Percentiles rank a stretch among this genome's conserved stretches.
phyloP scores from a whole-genome alignment of 78 protist genomes.

The Bigelowiella natans region DNA sequence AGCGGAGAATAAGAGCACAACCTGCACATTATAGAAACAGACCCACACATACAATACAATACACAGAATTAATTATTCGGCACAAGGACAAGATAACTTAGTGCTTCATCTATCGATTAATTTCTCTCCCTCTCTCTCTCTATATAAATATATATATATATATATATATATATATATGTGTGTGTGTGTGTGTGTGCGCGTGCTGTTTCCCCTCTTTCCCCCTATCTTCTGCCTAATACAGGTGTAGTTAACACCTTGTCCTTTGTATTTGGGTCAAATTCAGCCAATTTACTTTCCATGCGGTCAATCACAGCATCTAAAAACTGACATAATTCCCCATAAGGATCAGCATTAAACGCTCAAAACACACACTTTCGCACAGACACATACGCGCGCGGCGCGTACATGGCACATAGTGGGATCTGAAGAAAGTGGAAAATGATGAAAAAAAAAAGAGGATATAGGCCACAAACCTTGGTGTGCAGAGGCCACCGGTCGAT shows the following conservation, averaged over 20 bases:
- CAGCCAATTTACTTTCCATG: not conserved
- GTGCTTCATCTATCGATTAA: not conserved
- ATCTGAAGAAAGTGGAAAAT: no score
- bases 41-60: not conserved
- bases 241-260: not conserved
- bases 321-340: not conserved
- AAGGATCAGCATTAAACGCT: not conserved
- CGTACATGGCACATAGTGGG: no score
- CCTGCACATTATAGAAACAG: not conserved
- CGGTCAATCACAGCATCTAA: not conserved
- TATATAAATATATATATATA: not conserved
- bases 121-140: not conserved
- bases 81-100: not conserved
- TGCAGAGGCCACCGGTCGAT: constrained; percentile 4
- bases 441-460: no score
- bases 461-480: not conserved
- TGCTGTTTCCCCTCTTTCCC: not conserved
- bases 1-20: not conserved
- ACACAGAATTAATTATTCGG: not conserved
- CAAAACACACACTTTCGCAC: not conserved
- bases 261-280: not conserved
- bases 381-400: not conserved
- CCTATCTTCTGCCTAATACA: not conserved
- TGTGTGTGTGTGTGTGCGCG: not conserved
- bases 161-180: not conserved